These are phyloP conservation scores for Bassia scoparia DNA, from an alignment of 148 eudicot species.

Conservation along the genomic window DNA sequence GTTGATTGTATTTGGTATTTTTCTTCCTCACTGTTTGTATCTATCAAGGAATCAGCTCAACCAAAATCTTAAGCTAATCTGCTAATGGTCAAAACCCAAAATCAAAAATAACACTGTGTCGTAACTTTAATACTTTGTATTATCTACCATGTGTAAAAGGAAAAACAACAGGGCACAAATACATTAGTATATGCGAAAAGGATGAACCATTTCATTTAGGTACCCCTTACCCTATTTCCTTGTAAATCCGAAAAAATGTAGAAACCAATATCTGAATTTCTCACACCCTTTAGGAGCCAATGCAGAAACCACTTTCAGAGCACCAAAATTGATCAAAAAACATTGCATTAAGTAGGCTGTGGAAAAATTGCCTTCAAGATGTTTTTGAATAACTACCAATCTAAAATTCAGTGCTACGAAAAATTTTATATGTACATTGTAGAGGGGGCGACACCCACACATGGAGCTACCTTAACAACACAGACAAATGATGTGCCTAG, in stretches of 20 bases:
- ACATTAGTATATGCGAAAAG: too few species aligned
- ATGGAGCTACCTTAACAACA: background rate
- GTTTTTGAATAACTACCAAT: background rate
- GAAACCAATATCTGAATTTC: background rate
- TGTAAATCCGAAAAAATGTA: too few species aligned
- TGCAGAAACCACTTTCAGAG: background rate
- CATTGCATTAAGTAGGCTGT: constrained; percentile 1
- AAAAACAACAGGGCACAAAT: too few species aligned
- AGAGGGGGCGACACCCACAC: background rate
- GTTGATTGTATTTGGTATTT: background rate
- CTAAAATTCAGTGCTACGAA: background rate
- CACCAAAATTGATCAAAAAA: background rate
- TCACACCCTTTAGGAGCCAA: too few species aligned
- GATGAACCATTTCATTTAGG: too few species aligned
- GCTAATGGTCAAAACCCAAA: too few species aligned
- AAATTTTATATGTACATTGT: background rate
- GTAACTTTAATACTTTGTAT: too few species aligned
- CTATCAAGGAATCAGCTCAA: too few species aligned
- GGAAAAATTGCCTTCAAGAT: constrained; percentile 7
- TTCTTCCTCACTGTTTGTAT: background rate
- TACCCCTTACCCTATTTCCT: background rate
- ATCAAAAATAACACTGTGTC: too few species aligned
- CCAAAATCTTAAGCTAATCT: too few species aligned
- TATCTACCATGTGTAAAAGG: too few species aligned
- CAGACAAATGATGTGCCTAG: background rate